These are phyloP conservation scores for Xylariaceae sp. DNA, from an alignment of 2,329 filamentous ascomycete species.

Conservation along the genomic window DNA sequence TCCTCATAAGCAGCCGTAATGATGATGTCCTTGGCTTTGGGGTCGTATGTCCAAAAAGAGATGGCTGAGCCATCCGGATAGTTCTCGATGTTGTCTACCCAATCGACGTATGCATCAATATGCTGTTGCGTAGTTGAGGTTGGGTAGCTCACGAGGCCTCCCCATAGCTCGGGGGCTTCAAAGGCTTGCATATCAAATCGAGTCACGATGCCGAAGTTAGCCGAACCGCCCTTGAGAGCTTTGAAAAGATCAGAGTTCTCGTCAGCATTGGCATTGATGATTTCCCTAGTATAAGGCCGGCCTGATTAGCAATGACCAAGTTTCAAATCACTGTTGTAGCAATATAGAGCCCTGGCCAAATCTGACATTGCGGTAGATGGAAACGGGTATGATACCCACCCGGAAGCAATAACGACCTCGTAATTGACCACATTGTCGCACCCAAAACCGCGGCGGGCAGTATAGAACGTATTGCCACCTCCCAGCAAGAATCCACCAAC, in stretches of 20 bases:
- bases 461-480: constrained; percentile 30
- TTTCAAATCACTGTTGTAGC: background rate
- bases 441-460: constrained; percentile 43
- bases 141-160: constrained; percentile 15
- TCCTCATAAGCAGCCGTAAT: constrained; percentile 18
- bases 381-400: constrained; percentile 19
- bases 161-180: constrained; percentile 19
- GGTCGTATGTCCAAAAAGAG: constrained; percentile 20
- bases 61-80: constrained; percentile 16
- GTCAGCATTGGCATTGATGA: constrained; percentile 43
- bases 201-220: constrained; percentile 47
- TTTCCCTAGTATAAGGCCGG: constrained; percentile 9
- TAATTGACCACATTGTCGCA: constrained; percentile 48
- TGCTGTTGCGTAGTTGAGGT: constrained; percentile 5
- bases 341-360: background rate
- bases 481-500: constrained; percentile 33
- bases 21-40: constrained; percentile 10
- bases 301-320: background rate
- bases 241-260: constrained; percentile 45
- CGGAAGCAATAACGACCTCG: constrained; percentile 47
- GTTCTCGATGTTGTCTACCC: constrained; percentile 11
- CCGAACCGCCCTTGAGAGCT: constrained; percentile 49
- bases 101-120: constrained; percentile 19
- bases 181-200: constrained; percentile 32
- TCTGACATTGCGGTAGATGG: background rate